Conservation (phyloP, 163 green algal genomes). For the Prototheca cutis region DNA sequence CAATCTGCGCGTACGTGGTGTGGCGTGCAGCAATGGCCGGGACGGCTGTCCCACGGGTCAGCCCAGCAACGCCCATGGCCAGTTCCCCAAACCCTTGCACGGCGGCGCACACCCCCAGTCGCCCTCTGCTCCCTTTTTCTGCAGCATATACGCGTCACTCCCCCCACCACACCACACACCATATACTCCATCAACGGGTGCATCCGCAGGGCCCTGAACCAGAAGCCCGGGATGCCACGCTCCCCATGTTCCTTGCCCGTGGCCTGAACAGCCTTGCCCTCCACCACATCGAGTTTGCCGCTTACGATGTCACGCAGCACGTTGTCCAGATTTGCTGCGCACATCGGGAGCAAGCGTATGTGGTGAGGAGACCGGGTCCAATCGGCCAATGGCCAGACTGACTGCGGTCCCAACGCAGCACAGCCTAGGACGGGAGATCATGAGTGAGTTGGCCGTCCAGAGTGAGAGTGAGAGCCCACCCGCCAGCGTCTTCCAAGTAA, state of each 20-base stretch:
- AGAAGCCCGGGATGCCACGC: conserved; percentile 81
- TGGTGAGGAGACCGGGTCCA: background rate
- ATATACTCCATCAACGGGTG: conserved; percentile 40
- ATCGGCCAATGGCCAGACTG: background rate
- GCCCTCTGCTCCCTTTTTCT: background rate
- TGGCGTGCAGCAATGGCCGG: no score
- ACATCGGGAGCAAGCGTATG: background rate
- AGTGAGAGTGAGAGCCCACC: no score
- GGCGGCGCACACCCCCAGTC: background rate
- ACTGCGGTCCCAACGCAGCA: background rate
- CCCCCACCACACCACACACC: conserved; percentile 7
- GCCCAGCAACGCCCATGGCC: no score
- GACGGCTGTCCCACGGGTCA: no score
- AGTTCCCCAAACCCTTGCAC: no score
- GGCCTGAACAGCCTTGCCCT: background rate
- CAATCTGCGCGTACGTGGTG: conserved; percentile 46
- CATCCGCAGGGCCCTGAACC: conserved; percentile 77
- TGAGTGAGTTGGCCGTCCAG: no score
- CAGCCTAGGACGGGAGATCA: no score
- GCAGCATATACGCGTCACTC: no score
- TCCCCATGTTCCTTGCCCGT: background rate
- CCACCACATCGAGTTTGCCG: conserved; percentile 39
- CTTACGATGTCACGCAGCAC: conserved; percentile 46
- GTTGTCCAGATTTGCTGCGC: conserved; percentile 35
- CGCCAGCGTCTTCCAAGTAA: no score